Evolutionary conservation across 2,329 filamentous ascomycete species (phyloP).

Genomic region (Emmonsia crescens): DNA sequence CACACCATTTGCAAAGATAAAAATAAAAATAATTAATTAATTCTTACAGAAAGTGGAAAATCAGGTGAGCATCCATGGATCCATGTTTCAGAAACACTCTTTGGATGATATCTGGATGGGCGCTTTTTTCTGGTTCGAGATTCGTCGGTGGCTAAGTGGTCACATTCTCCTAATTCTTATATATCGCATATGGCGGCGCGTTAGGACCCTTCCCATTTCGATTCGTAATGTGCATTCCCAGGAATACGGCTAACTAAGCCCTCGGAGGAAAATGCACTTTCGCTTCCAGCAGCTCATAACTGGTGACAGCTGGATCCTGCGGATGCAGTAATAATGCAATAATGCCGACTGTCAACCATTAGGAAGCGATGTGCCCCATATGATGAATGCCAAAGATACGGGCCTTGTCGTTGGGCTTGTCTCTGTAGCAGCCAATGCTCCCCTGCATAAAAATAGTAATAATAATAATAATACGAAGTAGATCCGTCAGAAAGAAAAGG

Average conservation of each 20-base stretch:
- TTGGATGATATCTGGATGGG: neutral
- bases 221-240: neutral
- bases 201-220: neutral
- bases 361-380: too few species aligned
- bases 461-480: neutral
- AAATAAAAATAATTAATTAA: neutral
- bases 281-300: neutral
- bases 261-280: neutral
- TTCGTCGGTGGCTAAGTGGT: neutral
- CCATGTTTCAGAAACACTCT: neutral
- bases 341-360: neutral
- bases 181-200: too few species aligned
- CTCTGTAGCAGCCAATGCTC: neutral
- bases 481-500: too few species aligned
- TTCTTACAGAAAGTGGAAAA: neutral
- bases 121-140: neutral
- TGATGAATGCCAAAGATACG: neutral
- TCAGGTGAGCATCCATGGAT: neutral
- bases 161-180: neutral
- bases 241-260: neutral
- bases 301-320: too few species aligned
- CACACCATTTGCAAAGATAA: too few species aligned
- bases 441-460: neutral
- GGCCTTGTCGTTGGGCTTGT: neutral
- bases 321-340: neutral